A percentile compares a stretch with the other conserved stretches of the same genome.
These are phyloP conservation scores for Eutrema salsugineum DNA, from an alignment of 441 rosid genomes.

Conservation along the genomic window DNA sequence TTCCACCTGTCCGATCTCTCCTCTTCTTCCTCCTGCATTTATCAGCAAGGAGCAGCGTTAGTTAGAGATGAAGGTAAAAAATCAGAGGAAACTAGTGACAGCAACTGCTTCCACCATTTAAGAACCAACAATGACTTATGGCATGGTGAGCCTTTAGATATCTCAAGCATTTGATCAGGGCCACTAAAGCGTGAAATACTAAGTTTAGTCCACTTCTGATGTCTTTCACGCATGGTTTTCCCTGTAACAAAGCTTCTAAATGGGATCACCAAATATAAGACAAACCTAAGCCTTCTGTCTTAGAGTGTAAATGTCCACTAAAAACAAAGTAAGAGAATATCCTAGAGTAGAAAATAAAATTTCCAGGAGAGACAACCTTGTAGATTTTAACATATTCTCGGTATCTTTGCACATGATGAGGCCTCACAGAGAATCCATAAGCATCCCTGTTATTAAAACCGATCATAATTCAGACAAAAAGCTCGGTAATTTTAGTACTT, in stretches of 20 bases:
- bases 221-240: background rate
- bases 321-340: background rate
- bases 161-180: background rate
- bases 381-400: slow-evolving; percentile 86
- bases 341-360: background rate
- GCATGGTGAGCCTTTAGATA: background rate
- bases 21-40: slow-evolving; percentile 85
- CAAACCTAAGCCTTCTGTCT: background rate
- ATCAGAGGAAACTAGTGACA: background rate
- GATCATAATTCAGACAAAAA: background rate
- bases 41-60: background rate
- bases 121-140: background rate
- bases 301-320: background rate
- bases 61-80: background rate
- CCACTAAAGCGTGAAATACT: background rate
- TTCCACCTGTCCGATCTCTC: slow-evolving; percentile 94
- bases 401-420: slow-evolving; percentile 88
- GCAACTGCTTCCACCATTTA: background rate
- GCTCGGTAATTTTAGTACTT: background rate
- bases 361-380: slow-evolving; percentile 51
- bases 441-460: slow-evolving; percentile 65
- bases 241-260: background rate
- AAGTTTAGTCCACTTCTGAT: background rate
- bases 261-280: background rate
- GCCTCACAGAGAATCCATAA: slow-evolving; percentile 94